A percentile compares a stretch with the other conserved stretches of the same genome.
These are phyloP conservation scores for Solanum boliviense DNA, from an alignment of 257 asterid species.

Conservation along the genomic window DNA sequence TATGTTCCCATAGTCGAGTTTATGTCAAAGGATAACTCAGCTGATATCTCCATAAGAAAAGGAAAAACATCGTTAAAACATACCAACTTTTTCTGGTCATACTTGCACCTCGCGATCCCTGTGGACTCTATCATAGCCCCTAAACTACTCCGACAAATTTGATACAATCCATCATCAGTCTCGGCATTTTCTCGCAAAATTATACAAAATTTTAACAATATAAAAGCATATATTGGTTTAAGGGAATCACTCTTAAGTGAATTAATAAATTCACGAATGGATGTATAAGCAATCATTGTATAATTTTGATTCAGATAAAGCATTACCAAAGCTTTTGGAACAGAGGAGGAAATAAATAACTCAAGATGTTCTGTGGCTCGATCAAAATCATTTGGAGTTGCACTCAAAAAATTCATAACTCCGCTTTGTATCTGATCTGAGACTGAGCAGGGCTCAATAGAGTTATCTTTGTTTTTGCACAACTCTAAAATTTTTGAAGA, in stretches of 20 bases:
- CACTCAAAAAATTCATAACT: background rate
- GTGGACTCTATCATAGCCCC: slow-evolving; percentile 14
- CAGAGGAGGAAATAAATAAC: background rate
- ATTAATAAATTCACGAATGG: slow-evolving; percentile 36
- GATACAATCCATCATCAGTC: slow-evolving; percentile 29
- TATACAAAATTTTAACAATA: slow-evolving; percentile 44
- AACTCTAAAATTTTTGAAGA: slow-evolving; percentile 21
- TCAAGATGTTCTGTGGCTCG: background rate
- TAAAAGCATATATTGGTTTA: slow-evolving; percentile 20
- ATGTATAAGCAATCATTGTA: slow-evolving; percentile 30
- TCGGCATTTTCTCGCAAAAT: slow-evolving; percentile 26
- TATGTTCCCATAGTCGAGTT: slow-evolving; percentile 10
- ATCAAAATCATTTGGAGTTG: background rate
- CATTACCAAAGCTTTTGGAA: background rate
- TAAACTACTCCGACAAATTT: slow-evolving; percentile 30
- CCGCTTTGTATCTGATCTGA: background rate
- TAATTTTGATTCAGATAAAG: slow-evolving; percentile 37
- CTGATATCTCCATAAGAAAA: slow-evolving; percentile 46
- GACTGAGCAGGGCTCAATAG: background rate
- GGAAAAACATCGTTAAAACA: slow-evolving; percentile 38
- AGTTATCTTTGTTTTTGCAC: slow-evolving; percentile 13
- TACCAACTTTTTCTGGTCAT: slow-evolving; percentile 11
- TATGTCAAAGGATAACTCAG: slow-evolving; percentile 29
- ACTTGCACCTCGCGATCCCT: slow-evolving; percentile 1
- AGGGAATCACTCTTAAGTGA: slow-evolving; percentile 18